Percentiles rank a stretch among this genome's conserved stretches.
These are phyloP conservation scores for Serendipita sp. DNA, from an alignment of 1,284 basidiomycete species.

Conservation along the genomic window DNA sequence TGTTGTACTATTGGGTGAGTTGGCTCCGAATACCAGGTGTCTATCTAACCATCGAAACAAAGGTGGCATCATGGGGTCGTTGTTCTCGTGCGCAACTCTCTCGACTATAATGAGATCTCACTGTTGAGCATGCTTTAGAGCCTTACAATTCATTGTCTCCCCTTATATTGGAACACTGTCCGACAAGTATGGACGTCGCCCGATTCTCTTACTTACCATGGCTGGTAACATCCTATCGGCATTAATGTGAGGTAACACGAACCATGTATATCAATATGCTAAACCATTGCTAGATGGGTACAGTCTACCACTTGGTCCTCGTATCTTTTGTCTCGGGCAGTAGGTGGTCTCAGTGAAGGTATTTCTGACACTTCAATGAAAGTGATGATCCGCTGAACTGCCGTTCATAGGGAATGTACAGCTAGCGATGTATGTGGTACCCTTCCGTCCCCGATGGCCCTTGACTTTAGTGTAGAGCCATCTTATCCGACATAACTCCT, in stretches of 20 bases:
- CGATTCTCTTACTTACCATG: slow-evolving; percentile 71
- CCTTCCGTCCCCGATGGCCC: not conserved
- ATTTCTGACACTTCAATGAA: slow-evolving; percentile 32
- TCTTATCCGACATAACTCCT: slow-evolving; percentile 76
- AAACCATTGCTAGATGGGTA: slow-evolving; percentile 49
- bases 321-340: slow-evolving; percentile 75
- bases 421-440: slow-evolving; percentile 49
- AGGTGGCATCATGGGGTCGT: slow-evolving; percentile 78
- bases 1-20: slow-evolving; percentile 58
- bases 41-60: slow-evolving; percentile 14
- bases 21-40: slow-evolving; percentile 7
- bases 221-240: slow-evolving; percentile 82
- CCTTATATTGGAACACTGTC: slow-evolving; percentile 70
- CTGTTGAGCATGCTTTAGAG: slow-evolving; percentile 28
- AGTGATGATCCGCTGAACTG: slow-evolving; percentile 10
- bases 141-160: slow-evolving; percentile 76
- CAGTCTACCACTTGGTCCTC: slow-evolving; percentile 74
- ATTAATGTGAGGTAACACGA: slow-evolving; percentile 39
- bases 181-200: slow-evolving; percentile 76
- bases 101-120: not conserved
- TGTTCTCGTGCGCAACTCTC: slow-evolving; percentile 57
- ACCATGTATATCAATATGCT: slow-evolving; percentile 5
- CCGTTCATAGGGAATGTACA: slow-evolving; percentile 47
- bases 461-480: slow-evolving; percentile 40
- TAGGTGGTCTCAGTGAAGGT: slow-evolving; percentile 79